Conservation (phyloP, 1,284 basidiomycete species). For the Ganoderma leucocontextum region DNA sequence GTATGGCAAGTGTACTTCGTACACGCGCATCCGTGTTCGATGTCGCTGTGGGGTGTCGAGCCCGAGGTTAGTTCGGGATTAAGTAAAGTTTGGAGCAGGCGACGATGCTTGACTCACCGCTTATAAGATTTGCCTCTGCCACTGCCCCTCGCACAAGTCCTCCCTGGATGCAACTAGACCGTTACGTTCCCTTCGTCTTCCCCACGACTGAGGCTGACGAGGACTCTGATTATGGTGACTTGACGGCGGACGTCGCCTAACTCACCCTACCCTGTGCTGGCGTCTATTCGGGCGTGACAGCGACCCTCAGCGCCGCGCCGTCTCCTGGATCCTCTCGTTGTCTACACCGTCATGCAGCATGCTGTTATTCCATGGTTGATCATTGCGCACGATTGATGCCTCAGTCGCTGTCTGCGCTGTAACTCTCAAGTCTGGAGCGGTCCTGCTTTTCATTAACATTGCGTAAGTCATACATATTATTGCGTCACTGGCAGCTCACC, state of each 20-base stretch:
- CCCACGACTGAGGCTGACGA: background rate
- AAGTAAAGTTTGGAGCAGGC: conserved; percentile 14
- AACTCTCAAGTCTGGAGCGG: background rate
- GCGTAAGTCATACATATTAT: background rate
- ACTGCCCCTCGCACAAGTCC: background rate
- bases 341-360: background rate
- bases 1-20: background rate
- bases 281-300: background rate
- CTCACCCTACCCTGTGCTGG: background rate
- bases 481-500: background rate
- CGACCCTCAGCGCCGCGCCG: background rate
- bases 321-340: background rate
- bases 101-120: conserved; percentile 1
- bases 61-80: conserved; percentile 22
- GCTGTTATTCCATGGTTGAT: background rate
- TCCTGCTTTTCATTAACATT: background rate
- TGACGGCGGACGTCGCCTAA: background rate
- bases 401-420: background rate
- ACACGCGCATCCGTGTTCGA: background rate
- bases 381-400: background rate
- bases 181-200: background rate
- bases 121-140: conserved; percentile 8
- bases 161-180: background rate
- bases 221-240: background rate
- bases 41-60: background rate